Percentiles rank a stretch among this genome's conserved stretches.
Evolutionary conservation across 2,329 filamentous ascomycete genomes (phyloP).

Genomic region (Colletotrichum scovillei): DNA sequence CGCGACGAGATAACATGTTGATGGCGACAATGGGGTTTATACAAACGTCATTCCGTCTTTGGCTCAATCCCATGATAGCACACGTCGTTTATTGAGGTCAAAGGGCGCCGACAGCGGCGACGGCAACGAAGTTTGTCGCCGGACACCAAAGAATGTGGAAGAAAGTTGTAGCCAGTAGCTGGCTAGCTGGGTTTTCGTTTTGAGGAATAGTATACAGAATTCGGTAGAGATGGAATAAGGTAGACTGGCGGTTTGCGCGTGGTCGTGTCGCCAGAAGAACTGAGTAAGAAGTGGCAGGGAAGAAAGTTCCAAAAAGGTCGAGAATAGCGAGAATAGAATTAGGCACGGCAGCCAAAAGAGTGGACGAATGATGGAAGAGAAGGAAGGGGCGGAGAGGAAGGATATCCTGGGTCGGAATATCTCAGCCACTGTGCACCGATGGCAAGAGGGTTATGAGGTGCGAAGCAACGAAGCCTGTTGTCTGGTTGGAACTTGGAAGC

Average conservation of each 20-base stretch:
- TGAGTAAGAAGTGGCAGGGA: background rate
- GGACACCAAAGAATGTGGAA: background rate
- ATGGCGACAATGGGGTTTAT: conserved; percentile 22
- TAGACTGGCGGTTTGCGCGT: background rate
- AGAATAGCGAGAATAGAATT: background rate
- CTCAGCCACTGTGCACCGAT: background rate
- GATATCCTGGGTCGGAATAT: conserved; percentile 4
- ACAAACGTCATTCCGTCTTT: conserved; percentile 26
- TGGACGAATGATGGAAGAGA: background rate
- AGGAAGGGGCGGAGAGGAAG: background rate
- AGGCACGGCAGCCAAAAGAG: background rate
- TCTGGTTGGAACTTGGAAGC: background rate
- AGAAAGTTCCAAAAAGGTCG: background rate
- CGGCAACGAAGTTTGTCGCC: background rate
- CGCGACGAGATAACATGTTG: conserved; percentile 44
- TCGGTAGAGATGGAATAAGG: background rate
- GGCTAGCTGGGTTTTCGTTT: background rate
- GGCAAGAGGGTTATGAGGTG: background rate
- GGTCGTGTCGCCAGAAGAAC: background rate
- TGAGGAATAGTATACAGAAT: background rate
- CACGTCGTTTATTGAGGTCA: background rate
- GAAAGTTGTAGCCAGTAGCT: background rate
- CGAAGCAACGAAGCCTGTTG: background rate
- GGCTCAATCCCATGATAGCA: conserved; percentile 29
- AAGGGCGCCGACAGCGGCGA: background rate